phyloP scores from a whole-genome alignment of 2,329 filamentous ascomycete genomes.

The Zasmidium angulare region DNA sequence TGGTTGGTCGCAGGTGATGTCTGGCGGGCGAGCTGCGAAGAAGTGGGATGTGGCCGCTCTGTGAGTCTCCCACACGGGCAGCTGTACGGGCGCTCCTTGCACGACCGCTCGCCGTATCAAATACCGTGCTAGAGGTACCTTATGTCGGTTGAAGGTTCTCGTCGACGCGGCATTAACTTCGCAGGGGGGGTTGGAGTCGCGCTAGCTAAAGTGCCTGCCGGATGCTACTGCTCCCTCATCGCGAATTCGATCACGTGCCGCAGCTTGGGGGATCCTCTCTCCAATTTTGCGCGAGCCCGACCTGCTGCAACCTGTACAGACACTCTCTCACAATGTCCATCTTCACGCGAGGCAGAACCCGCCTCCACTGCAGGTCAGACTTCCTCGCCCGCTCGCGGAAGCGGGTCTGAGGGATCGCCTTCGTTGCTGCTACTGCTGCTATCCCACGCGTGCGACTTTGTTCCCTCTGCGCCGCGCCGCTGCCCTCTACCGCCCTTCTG shows the following conservation, averaged over 20 bases:
- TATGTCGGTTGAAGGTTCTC: no score
- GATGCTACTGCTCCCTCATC: not conserved
- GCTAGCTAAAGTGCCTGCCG: not conserved
- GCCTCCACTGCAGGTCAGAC: conserved; percentile 41
- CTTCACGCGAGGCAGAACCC: conserved; percentile 31
- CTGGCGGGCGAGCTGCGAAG: no score
- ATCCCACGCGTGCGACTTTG: not conserved
- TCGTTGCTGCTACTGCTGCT: conserved; percentile 6
- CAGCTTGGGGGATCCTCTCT: conserved; percentile 4
- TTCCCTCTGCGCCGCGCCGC: not conserved
- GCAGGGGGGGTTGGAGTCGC: no score
- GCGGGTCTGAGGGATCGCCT: conserved; percentile 45
- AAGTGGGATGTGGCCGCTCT: no score
- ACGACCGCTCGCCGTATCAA: not conserved
- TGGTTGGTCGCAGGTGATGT: no score
- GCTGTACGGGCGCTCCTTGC: not conserved
- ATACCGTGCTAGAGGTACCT: no score
- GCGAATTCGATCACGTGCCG: not conserved
- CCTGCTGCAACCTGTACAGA: not conserved
- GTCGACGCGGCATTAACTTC: no score
- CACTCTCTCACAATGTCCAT: conserved; percentile 29
- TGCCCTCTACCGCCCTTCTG: conserved; percentile 15
- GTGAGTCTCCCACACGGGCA: no score
- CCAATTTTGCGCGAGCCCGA: conserved; percentile 1
- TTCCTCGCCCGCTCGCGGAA: conserved; percentile 51